phyloP scores from a whole-genome alignment of 2,329 filamentous ascomycete genomes.

The Cladophialophora chaetospira region DNA sequence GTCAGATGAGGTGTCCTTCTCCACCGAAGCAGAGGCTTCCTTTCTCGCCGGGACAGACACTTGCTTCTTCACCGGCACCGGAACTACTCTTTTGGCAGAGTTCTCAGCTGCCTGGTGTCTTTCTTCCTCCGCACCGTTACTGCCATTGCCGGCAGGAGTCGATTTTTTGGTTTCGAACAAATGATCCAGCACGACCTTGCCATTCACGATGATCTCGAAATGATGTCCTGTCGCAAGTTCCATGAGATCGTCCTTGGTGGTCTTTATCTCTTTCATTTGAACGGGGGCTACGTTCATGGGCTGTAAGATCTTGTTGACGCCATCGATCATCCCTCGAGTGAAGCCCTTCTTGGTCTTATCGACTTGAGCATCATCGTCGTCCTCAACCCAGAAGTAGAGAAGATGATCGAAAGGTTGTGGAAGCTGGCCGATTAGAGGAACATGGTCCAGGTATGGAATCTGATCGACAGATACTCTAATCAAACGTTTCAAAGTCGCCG shows the following conservation, averaged over 20 bases:
- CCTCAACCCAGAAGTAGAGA: slow-evolving; percentile 12
- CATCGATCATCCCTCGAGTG: background rate
- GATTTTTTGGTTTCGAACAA: no score
- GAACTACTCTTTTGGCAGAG: no score
- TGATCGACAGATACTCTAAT: background rate
- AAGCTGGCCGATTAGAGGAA: slow-evolving; percentile 4
- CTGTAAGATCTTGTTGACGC: background rate
- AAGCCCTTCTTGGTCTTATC: no score
- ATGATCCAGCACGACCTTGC: slow-evolving; percentile 1
- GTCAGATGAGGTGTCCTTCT: background rate
- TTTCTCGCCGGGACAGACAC: no score
- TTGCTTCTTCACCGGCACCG: background rate
- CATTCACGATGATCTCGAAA: slow-evolving; percentile 2
- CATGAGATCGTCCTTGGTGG: background rate
- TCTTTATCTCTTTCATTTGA: background rate
- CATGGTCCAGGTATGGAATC: background rate
- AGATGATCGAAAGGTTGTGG: slow-evolving; percentile 27
- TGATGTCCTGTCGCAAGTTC: slow-evolving; percentile 1
- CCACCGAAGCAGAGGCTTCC: no score
- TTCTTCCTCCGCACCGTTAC: no score
- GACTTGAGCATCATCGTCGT: no score
- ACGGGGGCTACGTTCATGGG: background rate
- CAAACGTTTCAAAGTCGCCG: background rate
- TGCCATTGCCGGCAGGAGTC: no score
- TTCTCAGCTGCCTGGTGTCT: no score